Conservation (phyloP, 2,329 filamentous ascomycete species). For the Diaporthe sp. region DNA sequence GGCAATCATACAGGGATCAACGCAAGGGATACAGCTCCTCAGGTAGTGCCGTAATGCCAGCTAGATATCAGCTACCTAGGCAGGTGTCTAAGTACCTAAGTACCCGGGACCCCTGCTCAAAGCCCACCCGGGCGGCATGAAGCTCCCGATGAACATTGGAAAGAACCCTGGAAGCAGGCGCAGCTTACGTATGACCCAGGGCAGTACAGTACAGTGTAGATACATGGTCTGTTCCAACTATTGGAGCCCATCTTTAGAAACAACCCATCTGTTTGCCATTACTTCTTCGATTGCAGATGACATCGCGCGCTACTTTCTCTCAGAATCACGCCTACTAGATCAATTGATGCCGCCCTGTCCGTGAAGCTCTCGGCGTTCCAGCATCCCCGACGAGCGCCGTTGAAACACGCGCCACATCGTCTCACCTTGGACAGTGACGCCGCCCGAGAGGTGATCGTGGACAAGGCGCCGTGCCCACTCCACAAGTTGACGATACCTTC, state of each 20-base stretch:
- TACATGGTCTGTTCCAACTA: neutral
- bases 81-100: neutral
- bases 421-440: neutral
- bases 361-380: neutral
- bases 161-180: constrained; percentile 7
- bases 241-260: neutral
- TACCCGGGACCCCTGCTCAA: neutral
- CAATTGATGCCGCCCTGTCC: constrained; percentile 4
- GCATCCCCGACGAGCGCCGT: neutral
- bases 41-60: neutral
- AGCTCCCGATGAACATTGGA: neutral
- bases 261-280: neutral
- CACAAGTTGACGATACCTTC: neutral
- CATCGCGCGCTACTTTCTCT: neutral
- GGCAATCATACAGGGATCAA: neutral
- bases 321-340: neutral
- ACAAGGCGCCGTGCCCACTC: constrained; percentile 17
- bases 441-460: constrained; percentile 10
- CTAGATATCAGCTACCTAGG: neutral
- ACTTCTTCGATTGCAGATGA: constrained; percentile 9
- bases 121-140: neutral
- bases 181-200: constrained; percentile 14
- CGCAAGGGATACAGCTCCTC: neutral
- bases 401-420: constrained; percentile 6
- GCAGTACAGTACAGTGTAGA: neutral